phyloP scores from a whole-genome alignment of 2,329 filamentous ascomycete species.

The Cladophialophora psammophila region DNA sequence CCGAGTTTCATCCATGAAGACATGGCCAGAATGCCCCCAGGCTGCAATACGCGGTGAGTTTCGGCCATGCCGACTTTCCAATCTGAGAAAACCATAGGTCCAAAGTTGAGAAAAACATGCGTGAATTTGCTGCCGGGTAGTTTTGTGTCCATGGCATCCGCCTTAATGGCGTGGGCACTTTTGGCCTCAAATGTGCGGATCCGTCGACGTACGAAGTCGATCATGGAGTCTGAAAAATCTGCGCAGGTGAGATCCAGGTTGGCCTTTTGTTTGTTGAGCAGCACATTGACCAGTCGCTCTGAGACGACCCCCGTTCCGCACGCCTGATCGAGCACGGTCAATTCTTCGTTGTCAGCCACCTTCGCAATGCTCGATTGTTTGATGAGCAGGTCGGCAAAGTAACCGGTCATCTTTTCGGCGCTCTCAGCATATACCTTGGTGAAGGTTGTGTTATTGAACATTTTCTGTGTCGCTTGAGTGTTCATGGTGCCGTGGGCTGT shows the following conservation, averaged over 20 bases:
- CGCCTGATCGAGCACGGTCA: constrained; percentile 59
- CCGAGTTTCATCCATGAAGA: constrained; percentile 48
- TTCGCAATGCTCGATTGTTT: constrained; percentile 42
- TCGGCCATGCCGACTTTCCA: constrained; percentile 47
- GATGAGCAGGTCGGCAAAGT: constrained; percentile 44
- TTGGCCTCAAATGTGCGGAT: constrained; percentile 55
- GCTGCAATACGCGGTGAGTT: constrained; percentile 46
- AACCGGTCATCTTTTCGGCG: constrained; percentile 45
- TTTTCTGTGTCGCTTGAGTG: not conserved
- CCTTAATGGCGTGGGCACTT: constrained; percentile 52
- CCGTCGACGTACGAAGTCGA: constrained; percentile 52
- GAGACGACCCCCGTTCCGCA: constrained; percentile 62
- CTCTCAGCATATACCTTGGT: constrained; percentile 23
- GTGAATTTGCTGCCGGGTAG: constrained; percentile 49
- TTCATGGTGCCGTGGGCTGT: constrained; percentile 16
- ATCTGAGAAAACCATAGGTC: constrained; percentile 57
- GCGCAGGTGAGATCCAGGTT: constrained; percentile 59
- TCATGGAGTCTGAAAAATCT: constrained; percentile 56
- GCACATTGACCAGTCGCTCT: constrained; percentile 51
- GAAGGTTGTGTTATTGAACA: constrained; percentile 22
- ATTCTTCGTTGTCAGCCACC: constrained; percentile 35
- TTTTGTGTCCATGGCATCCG: constrained; percentile 59
- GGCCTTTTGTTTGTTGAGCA: constrained; percentile 50
- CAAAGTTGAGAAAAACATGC: constrained; percentile 57
- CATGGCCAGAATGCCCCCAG: constrained; percentile 47